phyloP scores from a whole-genome alignment of 1,139 yeast species.

The Lodderomyces margitis region DNA sequence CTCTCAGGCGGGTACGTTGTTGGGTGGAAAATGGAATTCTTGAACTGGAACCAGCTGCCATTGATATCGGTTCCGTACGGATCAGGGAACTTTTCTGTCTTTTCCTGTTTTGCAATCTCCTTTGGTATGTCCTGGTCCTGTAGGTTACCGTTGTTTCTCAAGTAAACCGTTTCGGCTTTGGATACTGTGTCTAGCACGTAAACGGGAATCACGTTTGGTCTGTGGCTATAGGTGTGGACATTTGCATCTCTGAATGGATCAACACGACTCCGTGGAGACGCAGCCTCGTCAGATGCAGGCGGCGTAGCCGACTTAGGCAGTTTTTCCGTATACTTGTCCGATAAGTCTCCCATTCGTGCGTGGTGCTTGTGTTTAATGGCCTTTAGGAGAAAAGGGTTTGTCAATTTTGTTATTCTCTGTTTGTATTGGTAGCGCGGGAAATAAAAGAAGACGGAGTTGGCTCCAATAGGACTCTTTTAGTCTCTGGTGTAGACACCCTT shows the following conservation, averaged over 20 bases:
- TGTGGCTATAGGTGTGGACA: conserved; percentile 28
- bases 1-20: conserved; percentile 32
- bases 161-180: conserved; percentile 22
- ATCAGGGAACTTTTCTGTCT: conserved; percentile 25
- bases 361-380: too few species aligned
- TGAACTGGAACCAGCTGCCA: conserved; percentile 39
- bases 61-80: conserved; percentile 38
- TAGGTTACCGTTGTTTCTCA: background rate
- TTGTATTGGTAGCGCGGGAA: background rate
- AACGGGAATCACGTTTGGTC: conserved; percentile 39
- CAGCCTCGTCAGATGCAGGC: background rate
- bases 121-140: background rate
- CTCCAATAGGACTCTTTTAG: too few species aligned
- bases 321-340: too few species aligned
- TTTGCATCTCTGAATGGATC: background rate
- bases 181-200: conserved; percentile 57
- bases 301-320: background rate
- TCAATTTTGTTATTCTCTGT: conserved; percentile 2
- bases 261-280: background rate
- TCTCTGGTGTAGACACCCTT: too few species aligned
- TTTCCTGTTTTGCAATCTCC: background rate
- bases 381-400: background rate
- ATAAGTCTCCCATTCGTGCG: too few species aligned
- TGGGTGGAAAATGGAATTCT: conserved; percentile 37
- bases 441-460: too few species aligned